phyloP scores from a whole-genome alignment of 2,329 filamentous ascomycete species.

The Xylariaceae sp. region DNA sequence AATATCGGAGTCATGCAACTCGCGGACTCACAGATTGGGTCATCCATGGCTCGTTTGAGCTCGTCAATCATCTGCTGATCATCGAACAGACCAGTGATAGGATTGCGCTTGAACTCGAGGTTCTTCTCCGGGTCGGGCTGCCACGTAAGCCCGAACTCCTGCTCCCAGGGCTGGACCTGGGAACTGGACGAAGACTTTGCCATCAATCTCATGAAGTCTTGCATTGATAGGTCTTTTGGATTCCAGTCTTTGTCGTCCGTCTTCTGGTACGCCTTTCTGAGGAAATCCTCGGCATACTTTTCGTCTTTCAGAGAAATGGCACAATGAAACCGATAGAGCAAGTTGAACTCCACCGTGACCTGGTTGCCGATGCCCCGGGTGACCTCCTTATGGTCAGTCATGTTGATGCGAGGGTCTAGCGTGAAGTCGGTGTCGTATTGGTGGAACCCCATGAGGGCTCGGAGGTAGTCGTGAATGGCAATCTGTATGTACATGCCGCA shows the following conservation, averaged over 20 bases:
- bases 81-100: constrained; percentile 60
- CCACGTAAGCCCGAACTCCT: constrained; percentile 55
- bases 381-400: constrained; percentile 46
- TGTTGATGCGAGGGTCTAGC: constrained; percentile 66
- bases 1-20: no score
- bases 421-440: constrained; percentile 71
- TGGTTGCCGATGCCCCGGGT: constrained; percentile 72
- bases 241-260: no score
- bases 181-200: constrained; percentile 53
- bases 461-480: constrained; percentile 68
- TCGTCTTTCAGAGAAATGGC: constrained; percentile 1
- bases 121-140: constrained; percentile 67
- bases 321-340: constrained; percentile 62
- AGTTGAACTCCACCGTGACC: constrained; percentile 82
- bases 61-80: constrained; percentile 73
- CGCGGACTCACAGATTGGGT: constrained; percentile 67
- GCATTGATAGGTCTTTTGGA: constrained; percentile 61
- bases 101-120: constrained; percentile 54
- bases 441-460: constrained; percentile 68
- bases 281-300: background rate
- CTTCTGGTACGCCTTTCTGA: no score
- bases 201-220: constrained; percentile 62
- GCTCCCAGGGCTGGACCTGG: constrained; percentile 44
- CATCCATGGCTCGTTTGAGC: constrained; percentile 70
- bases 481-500: constrained; percentile 73